Base-by-base conservation (phyloP, 148 eudicot genomes). In the Polygonum aviculare region DNA sequence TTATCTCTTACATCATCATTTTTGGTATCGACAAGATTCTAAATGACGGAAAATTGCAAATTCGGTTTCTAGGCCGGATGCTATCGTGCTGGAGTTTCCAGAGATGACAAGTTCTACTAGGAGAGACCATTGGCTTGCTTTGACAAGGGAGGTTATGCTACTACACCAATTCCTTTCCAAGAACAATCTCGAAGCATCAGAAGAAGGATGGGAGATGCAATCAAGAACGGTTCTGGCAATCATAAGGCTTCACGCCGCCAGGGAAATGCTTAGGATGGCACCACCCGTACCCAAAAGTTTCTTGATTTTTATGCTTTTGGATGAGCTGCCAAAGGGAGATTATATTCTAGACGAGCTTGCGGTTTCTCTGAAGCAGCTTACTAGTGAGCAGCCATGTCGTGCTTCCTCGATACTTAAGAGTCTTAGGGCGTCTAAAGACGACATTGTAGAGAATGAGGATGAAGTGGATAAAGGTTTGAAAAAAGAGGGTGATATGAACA, bases 71-170 rank as follows among this genome's bases (percentile, higher is more conserved):
- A 95, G 98, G 93, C 60, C 90, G 79, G 97, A 93, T 36, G 84
- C 79, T 3, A 74, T 88, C 21, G 76, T 91, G 63, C 63, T 96
- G 15, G 98, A 96, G 80, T 96, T 96, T 80, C 99, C 98, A 0
- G 98, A 93, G 82, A 72, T 86, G 78, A 86, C 92, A 44, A 91
- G 99, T 78, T 87, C 97, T 19, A 96, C 99, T 18, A 89, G 98
- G 69, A 93, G 99, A 12, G 93, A 96, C 76, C 97, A 86, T 54
- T 96, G 99, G 99, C 93, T 93, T 70, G 87, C 97, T 41, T 81
- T 96, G 16, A 83, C 88, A 19, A 86, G 85, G 77, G 99, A 96
- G 72, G 76, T 96, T 40, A 86, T 90, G 48, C 69, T 93, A 14
- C 79, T 93, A 16, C 99, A 96, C 82, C 84, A 80, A 77, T 96